These are phyloP conservation scores for Gnaphalium uliginosum DNA, from an alignment of 129 eudicot genomes.

Conservation along the genomic window DNA sequence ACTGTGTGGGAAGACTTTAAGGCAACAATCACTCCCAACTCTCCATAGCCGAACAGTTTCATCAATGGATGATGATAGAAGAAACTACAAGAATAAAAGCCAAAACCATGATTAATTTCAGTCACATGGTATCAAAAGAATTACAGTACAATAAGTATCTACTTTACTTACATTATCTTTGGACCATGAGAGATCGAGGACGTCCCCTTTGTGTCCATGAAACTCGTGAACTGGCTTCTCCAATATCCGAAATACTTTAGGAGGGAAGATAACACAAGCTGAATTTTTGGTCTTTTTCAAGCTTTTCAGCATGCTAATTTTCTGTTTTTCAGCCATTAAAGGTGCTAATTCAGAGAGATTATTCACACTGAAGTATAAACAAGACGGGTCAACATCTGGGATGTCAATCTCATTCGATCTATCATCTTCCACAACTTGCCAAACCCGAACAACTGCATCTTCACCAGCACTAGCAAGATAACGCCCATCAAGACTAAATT, in stretches of 20 bases:
- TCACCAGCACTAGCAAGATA: conserved; percentile 92
- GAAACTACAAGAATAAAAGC: conserved; percentile 43
- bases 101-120: not conserved
- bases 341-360: conserved; percentile 67
- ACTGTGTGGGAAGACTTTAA: conserved; percentile 71
- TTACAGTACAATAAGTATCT: not conserved
- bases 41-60: conserved; percentile 91
- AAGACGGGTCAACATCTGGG: conserved; percentile 84
- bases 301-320: conserved; percentile 46
- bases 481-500: conserved; percentile 82
- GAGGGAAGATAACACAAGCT: conserved; percentile 84
- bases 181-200: conserved; percentile 94
- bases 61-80: conserved; percentile 90
- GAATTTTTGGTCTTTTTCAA: conserved; percentile 63
- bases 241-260: conserved; percentile 71
- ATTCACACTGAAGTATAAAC: conserved; percentile 76
- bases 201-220: conserved; percentile 69
- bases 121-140: not conserved
- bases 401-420: conserved; percentile 61
- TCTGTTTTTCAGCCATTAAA: conserved; percentile 63
- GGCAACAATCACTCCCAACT: conserved; percentile 68
- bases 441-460: conserved; percentile 82
- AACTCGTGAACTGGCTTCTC: conserved; percentile 93
- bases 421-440: conserved; percentile 92
- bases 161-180: conserved; percentile 59